phyloP scores from a whole-genome alignment of 2,329 filamentous ascomycete species.

The Neonectria faginata region DNA sequence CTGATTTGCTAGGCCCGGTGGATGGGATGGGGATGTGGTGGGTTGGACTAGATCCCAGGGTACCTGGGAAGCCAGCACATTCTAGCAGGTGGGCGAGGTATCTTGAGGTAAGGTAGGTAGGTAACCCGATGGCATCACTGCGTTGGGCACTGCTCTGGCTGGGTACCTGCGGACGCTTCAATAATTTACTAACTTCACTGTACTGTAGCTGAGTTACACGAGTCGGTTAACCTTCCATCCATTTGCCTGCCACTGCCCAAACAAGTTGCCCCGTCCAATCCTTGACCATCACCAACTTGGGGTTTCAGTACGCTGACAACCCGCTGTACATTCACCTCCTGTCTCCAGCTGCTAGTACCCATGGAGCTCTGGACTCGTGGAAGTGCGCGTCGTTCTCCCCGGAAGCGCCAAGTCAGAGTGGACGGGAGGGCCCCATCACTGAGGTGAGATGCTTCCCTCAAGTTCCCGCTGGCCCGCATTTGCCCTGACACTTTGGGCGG shows the following conservation, averaged over 20 bases:
- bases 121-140: not conserved
- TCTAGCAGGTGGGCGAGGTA: not conserved
- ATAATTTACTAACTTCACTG: no score
- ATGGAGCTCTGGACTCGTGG: constrained; percentile 7
- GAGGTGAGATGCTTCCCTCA: constrained; percentile 22
- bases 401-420: constrained; percentile 19
- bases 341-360: constrained; percentile 2
- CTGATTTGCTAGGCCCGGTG: no score
- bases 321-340: no score
- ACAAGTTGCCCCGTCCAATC: no score
- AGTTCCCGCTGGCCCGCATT: constrained; percentile 25
- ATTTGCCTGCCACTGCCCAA: not conserved
- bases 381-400: constrained; percentile 14
- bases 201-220: not conserved
- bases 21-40: no score
- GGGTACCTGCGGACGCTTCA: not conserved
- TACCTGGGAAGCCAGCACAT: not conserved
- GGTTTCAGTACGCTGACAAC: no score
- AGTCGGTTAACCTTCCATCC: not conserved
- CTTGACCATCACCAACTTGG: no score
- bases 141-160: not conserved
- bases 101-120: not conserved
- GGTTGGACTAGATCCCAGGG: not conserved
- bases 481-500: constrained; percentile 5
- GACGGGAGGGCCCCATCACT: constrained; percentile 7